phyloP scores from a whole-genome alignment of 2,329 filamentous ascomycete species.

The Raffaelea albimanens region DNA sequence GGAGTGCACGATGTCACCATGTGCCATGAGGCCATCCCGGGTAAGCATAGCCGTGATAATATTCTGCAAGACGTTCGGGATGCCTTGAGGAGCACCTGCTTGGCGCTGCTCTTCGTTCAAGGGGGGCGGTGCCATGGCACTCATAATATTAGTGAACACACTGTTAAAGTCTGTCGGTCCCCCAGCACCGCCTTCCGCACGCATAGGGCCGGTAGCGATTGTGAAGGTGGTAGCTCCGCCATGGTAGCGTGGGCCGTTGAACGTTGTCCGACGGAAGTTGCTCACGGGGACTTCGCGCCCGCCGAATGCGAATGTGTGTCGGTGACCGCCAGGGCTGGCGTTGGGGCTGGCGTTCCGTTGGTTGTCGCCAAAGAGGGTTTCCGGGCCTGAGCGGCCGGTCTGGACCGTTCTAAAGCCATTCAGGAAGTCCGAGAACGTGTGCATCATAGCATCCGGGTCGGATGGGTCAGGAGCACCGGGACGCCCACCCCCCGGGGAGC shows the following conservation, averaged over 20 bases:
- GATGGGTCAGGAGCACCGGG: conserved; percentile 12
- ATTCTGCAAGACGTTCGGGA: conserved; percentile 36
- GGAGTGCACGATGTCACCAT: conserved; percentile 68
- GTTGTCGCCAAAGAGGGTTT: conserved; percentile 7
- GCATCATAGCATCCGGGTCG: conserved; percentile 26
- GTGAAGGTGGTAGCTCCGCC: conserved; percentile 39
- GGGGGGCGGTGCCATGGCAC: conserved; percentile 18
- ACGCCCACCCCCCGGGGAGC: conserved; percentile 4
- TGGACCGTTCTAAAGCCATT: conserved; percentile 22
- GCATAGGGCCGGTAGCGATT: conserved; percentile 30
- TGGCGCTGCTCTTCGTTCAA: conserved; percentile 15
- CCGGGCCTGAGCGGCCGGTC: conserved; percentile 7
- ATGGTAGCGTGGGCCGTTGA: conserved; percentile 23
- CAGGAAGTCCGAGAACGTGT: conserved; percentile 31
- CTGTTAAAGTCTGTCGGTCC: conserved; percentile 32
- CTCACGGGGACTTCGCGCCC: conserved; percentile 2
- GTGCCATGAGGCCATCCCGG: conserved; percentile 32
- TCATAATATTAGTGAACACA: conserved; percentile 36
- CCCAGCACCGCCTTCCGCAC: conserved; percentile 12
- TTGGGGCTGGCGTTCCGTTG: not conserved
- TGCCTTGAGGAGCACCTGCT: conserved; percentile 15
- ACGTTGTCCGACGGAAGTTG: conserved; percentile 26
- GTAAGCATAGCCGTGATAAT: conserved; percentile 43
- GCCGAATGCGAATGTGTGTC: not conserved
- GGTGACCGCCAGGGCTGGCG: not conserved